Evolutionary conservation across 202 grass and related monocot genomes (phyloP), one percentile per base, ranked within the genome.

Genomic region (Zizania palustris): DNA sequence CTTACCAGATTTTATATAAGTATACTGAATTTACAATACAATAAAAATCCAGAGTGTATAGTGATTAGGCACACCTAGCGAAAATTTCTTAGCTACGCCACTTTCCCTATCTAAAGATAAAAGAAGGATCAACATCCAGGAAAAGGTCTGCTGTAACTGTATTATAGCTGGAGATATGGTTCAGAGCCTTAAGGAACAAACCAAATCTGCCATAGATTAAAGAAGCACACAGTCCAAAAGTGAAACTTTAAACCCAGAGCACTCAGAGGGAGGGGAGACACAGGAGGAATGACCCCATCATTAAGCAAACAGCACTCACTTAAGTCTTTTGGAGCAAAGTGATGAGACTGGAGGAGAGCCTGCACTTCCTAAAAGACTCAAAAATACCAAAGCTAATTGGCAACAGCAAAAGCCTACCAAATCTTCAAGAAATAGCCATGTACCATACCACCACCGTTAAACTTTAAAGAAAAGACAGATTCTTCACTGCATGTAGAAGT

Each of bases 351-450:
- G 66, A 80, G 70, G 75, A 84, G 81, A 66, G 81, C 41, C 63
- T 58, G 50, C 36, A 60, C 76, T 80, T 77, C 65, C 76, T 72
- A 73, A 77, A 85, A 85, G 78, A 78, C 62, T 57, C 19, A 69
- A 82, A 82, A 85, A 69, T 39, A 63, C 11, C 73, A 89, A 89
- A 85, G 87, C 33, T 85, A 85, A 85, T 82, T 82, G 67, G 87
- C 62, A 89, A 89, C 67, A 82, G 73, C 61, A 82, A 89, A 89
- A 89, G 72, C 67, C 80, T 85, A 82, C 55, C 51, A 82, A 85
- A 89, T 89, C 82, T 82, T 89, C 61, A 89, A 67, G 67, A 85
- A 78, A 20, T 55, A 85, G 82, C 54, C 77, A 77, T 67, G 82
- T 60, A 67, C 72, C 21, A 77, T 66, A 60, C 56, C 49, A 77